Conservation (phyloP, 1,284 basidiomycete species). For the Trichosporon coremiiforme region DNA sequence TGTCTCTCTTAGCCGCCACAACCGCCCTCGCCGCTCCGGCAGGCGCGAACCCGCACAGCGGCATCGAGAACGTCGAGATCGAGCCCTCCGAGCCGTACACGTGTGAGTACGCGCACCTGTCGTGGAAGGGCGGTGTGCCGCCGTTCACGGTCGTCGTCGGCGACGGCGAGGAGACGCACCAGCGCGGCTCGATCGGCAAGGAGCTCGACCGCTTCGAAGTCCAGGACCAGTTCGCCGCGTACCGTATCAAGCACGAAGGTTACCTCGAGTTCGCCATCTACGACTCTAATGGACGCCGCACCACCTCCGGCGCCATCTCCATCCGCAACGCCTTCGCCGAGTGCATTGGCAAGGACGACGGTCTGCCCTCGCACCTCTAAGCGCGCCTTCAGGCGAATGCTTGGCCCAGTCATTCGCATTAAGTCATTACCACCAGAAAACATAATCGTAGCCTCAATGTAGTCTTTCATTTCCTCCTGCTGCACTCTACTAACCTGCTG, state of each 20-base stretch:
- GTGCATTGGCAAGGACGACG: slow-evolving; percentile 7
- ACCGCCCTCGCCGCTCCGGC: background rate
- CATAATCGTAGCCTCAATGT: background rate
- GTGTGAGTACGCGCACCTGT: background rate
- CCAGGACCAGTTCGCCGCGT: slow-evolving; percentile 2
- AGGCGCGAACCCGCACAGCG: slow-evolving; percentile 34
- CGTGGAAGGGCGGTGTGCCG: background rate
- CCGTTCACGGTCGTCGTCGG: background rate
- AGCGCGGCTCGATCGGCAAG: slow-evolving; percentile 10
- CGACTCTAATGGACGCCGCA: background rate
- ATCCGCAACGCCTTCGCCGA: background rate
- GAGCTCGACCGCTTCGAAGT: slow-evolving; percentile 1
- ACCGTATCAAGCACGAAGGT: background rate
- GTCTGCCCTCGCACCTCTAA: background rate
- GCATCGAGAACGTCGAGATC: slow-evolving; percentile 3
- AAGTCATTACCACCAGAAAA: background rate
- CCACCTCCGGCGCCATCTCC: background rate
- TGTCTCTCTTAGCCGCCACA: background rate
- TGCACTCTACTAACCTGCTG: background rate
- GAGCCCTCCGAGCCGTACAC: slow-evolving; percentile 1
- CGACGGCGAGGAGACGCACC: background rate
- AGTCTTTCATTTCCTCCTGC: background rate
- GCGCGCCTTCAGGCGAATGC: too few relatives aligned
- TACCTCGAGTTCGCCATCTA: slow-evolving; percentile 1
- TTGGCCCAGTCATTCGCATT: background rate